Evolutionary conservation across 2,329 filamentous ascomycete species (phyloP).

Genomic region (Cladosporium oxysporum): DNA sequence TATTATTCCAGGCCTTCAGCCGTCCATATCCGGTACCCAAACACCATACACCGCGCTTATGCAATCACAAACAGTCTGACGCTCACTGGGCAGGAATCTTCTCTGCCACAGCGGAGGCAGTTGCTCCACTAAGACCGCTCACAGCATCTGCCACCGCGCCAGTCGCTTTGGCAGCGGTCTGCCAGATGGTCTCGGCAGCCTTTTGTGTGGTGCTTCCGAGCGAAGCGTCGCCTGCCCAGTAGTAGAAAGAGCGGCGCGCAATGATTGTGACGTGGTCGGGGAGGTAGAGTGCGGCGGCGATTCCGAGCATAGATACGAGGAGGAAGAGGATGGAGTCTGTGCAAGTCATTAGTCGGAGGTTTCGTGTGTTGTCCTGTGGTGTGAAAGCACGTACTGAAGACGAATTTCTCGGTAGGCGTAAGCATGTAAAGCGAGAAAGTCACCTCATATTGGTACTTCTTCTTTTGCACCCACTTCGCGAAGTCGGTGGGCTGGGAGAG

Average conservation of each 20-base stretch:
- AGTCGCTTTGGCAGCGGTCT: constrained; percentile 25
- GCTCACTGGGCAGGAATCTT: constrained; percentile 11
- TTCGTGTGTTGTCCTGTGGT: not conserved
- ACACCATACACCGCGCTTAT: constrained; percentile 18
- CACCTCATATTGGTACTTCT: constrained; percentile 98
- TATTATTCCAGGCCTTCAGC: not conserved
- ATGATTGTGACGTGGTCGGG: constrained; percentile 86
- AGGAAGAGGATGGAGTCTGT: constrained; percentile 90
- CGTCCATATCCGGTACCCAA: constrained; percentile 2
- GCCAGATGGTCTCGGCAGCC: constrained; percentile 26
- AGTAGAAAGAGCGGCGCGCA: constrained; percentile 86
- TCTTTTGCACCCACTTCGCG: constrained; percentile 85
- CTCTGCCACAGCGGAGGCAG: constrained; percentile 6
- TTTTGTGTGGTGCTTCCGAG: constrained; percentile 21
- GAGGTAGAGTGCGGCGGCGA: constrained; percentile 88
- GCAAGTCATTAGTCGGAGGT: not conserved
- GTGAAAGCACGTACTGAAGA: constrained; percentile 73
- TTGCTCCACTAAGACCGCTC: constrained; percentile 20
- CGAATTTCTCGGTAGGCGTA: constrained; percentile 91
- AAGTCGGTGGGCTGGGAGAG: constrained; percentile 56
- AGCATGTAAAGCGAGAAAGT: constrained; percentile 97
- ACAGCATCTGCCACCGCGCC: constrained; percentile 27
- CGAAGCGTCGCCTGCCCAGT: constrained; percentile 73
- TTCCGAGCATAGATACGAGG: constrained; percentile 79
- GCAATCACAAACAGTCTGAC: not conserved